Percentiles rank a stretch among this genome's conserved stretches.
phyloP scores from a whole-genome alignment of 208 protist genomes.

The Trypanosoma conorhini region DNA sequence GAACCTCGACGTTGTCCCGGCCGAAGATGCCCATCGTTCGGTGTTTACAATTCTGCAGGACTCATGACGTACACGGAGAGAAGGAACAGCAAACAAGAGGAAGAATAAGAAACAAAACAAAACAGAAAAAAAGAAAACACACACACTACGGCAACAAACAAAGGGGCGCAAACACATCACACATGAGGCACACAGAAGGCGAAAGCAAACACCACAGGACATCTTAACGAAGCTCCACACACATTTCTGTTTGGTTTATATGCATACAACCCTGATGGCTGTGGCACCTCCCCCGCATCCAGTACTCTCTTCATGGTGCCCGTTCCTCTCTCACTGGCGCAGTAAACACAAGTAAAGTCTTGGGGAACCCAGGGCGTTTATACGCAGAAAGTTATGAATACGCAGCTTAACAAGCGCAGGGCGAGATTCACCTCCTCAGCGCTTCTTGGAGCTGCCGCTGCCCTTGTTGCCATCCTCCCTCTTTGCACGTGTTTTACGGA shows the following conservation, averaged over 20 bases:
- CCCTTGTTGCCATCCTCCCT: neutral
- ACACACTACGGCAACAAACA: conserved; percentile 1
- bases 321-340: neutral
- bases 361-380: neutral
- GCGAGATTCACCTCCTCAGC: neutral
- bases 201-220: neutral
- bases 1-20: neutral
- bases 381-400: conserved; percentile 13
- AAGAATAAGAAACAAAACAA: conserved; percentile 5
- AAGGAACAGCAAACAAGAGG: conserved; percentile 3
- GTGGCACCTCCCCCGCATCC: too few relatives aligned
- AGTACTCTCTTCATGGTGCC: neutral
- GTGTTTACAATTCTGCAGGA: neutral
- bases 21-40: conserved; percentile 1
- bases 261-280: neutral
- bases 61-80: neutral
- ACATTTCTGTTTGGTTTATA: neutral
- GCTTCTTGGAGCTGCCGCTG: neutral
- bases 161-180: neutral
- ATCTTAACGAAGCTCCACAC: neutral
- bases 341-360: neutral
- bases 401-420: neutral
- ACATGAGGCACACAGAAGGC: neutral
- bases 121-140: conserved; percentile 20
- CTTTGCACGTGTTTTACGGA: conserved; percentile 18